A percentile compares a stretch with the other conserved stretches of the same genome.
Conservation (phyloP, 352 stramenopile species). For the Globisporangium orthogonon region DNA sequence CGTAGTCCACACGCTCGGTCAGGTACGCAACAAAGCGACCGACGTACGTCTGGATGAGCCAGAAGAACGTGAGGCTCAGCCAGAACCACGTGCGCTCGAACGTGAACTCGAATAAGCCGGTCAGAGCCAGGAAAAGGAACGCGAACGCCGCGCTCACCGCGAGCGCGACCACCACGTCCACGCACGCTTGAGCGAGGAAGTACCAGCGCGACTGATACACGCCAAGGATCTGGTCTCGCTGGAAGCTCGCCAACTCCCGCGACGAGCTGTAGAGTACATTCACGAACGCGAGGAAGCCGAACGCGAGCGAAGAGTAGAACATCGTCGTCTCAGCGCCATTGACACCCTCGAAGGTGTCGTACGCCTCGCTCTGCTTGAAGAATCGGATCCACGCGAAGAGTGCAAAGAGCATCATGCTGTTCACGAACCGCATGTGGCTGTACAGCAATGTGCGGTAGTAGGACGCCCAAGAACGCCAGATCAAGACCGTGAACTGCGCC, state of each 20-base stretch:
- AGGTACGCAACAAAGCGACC: conserved; percentile 9
- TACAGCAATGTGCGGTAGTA: conserved; percentile 43
- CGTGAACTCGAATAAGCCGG: conserved; percentile 16
- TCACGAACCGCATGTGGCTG: conserved; percentile 4
- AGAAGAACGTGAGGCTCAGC: conserved; percentile 10
- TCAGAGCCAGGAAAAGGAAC: conserved; percentile 18
- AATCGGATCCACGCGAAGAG: conserved; percentile 24
- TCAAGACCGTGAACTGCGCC: conserved; percentile 23
- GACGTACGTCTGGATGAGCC: conserved; percentile 10
- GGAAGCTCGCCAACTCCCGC: conserved; percentile 68
- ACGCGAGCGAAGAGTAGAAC: conserved; percentile 62
- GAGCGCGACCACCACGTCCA: conserved; percentile 31
- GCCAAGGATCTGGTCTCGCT: conserved; percentile 59
- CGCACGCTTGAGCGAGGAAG: conserved; percentile 41
- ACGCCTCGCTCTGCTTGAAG: conserved; percentile 7
- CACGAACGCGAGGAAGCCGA: conserved; percentile 47
- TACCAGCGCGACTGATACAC: conserved; percentile 68
- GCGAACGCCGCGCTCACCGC: conserved; percentile 14
- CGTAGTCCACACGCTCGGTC: conserved; percentile 6
- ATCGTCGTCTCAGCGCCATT: conserved; percentile 43
- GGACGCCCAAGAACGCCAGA: conserved; percentile 29
- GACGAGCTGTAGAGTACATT: conserved; percentile 51
- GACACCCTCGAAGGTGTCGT: conserved; percentile 18
- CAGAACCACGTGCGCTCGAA: conserved; percentile 11
- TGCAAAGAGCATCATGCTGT: conserved; percentile 37